Percentiles rank a stretch among this genome's conserved stretches.
phyloP scores from a whole-genome alignment of 164 flowering plant species.

The Malania oleifera region DNA sequence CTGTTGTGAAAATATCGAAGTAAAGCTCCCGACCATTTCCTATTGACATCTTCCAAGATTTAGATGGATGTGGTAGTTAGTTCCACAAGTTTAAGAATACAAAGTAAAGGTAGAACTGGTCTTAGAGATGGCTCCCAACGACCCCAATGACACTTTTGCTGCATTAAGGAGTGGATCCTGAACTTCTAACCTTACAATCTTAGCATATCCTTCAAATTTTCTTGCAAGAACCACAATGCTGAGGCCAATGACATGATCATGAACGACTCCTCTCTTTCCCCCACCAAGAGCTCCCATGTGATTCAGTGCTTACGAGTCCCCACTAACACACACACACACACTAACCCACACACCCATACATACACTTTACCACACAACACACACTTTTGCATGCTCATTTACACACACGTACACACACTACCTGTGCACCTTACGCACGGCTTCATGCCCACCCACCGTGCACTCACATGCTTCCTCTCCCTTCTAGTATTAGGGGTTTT shows the following conservation, averaged over 20 bases:
- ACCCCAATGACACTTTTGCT: constrained; percentile 64
- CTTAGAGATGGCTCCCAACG: constrained; percentile 80
- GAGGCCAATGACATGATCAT: constrained; percentile 70
- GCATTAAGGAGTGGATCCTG: constrained; percentile 47
- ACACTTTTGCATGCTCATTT: no score
- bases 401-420: no score
- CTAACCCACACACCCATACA: no score
- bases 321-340: constrained; percentile 79
- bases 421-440: no score
- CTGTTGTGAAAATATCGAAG: no score
- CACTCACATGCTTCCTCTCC: no score
- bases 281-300: constrained; percentile 93
- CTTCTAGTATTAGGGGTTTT: no score
- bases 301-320: constrained; percentile 73
- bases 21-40: no score
- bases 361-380: no score
- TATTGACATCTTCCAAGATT: no score
- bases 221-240: constrained; percentile 60
- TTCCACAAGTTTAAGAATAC: not conserved
- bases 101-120: constrained; percentile 29
- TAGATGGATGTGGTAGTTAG: no score
- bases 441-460: no score
- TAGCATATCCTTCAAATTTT: constrained; percentile 52
- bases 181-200: constrained; percentile 32
- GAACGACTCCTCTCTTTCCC: constrained; percentile 76